Conservation (phyloP, 1,284 basidiomycete genomes). For the Malassezia brasiliensis region DNA sequence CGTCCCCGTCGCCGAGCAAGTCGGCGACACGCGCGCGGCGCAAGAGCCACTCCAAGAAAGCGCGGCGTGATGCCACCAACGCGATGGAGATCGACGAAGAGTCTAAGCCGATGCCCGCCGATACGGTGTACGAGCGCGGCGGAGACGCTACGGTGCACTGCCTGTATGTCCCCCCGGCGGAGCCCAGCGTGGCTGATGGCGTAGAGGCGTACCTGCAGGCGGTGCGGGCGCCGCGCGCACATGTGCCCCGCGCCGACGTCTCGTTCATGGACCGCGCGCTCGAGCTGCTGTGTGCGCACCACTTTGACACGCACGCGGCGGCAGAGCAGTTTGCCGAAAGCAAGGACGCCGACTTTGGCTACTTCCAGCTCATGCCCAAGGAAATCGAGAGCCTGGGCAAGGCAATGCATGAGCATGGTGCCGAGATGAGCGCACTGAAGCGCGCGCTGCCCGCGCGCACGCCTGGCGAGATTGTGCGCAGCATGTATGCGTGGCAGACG, state of each 20-base stretch:
- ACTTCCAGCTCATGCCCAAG: conserved; percentile 56
- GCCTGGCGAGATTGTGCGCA: conserved; percentile 68
- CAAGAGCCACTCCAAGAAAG: conserved; percentile 21
- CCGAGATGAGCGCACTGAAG: conserved; percentile 66
- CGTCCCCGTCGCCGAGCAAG: not conserved
- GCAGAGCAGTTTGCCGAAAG: not conserved
- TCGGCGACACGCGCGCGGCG: conserved; percentile 6
- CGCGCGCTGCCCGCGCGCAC: conserved; percentile 64
- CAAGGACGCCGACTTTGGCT: conserved; percentile 45
- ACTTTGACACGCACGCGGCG: not conserved
- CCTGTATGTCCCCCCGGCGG: conserved; percentile 48
- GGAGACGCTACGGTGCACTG: conserved; percentile 65
- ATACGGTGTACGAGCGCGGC: conserved; percentile 56
- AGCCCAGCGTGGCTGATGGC: conserved; percentile 40
- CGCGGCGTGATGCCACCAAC: not conserved
- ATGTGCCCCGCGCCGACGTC: conserved; percentile 55
- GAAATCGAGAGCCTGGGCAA: conserved; percentile 68
- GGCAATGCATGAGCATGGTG: conserved; percentile 61
- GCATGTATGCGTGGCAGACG: conserved; percentile 79
- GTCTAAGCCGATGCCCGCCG: not conserved
- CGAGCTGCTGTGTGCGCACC: conserved; percentile 59
- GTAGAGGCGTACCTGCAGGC: conserved; percentile 68
- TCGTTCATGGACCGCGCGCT: conserved; percentile 74
- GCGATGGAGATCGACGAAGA: conserved; percentile 5
- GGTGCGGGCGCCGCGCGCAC: conserved; percentile 21